Evolutionary conservation across 1,284 basidiomycete species (phyloP), one percentile per base, ranked within the genome.

Genomic region (Cutaneotrichosporon daszewskae): DNA sequence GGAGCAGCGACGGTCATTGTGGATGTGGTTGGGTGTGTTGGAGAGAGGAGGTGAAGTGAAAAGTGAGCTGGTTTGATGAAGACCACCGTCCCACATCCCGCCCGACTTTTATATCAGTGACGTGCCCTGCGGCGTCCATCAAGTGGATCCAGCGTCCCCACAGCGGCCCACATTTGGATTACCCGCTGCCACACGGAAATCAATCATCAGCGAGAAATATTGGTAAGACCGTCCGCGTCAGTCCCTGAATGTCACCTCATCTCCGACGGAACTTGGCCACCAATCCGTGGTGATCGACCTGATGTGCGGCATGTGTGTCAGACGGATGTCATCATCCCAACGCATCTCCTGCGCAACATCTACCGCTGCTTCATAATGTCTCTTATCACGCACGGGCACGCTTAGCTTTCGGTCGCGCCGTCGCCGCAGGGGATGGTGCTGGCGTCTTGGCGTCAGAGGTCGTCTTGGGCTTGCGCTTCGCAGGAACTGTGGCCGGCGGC

Each of bases 1-100:
- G 57, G 54, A 12, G 34, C 17, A 14, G 43, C 18, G 31, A 36
- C 22, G 13, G 46, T 42, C 43, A 47, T 47, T 19, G 20, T 45
- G 29, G 32, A 10, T 9, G 32, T 29, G 8, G 38, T 26, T 32
- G 16, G 40, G 9, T 32, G 29, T 22, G 23, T 23, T 14, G 10
- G 29, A n/a, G 3, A 12, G 41, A 27, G 26, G 23, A 3, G n/a
- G 2, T 11, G 12, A 37, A 24, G 5, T 8, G 33, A 17, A 10
- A 23, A 31, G 22, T 23, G 45, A 22, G 17, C 12, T 18, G 19
- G 20, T 1, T 24, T 26, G 42, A 17, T 32, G 28, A 27, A n/a
- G 17, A 31, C n/a, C n/a, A n/a, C n/a, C n/a, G n/a, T n/a, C 28
- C 17, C 28, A 29, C 13, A 6, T 7, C 28, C 13, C 13, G 13